Evolutionary conservation across 2,329 filamentous ascomycete species (phyloP).

Genomic region (Phaeoacremonium minimum): DNA sequence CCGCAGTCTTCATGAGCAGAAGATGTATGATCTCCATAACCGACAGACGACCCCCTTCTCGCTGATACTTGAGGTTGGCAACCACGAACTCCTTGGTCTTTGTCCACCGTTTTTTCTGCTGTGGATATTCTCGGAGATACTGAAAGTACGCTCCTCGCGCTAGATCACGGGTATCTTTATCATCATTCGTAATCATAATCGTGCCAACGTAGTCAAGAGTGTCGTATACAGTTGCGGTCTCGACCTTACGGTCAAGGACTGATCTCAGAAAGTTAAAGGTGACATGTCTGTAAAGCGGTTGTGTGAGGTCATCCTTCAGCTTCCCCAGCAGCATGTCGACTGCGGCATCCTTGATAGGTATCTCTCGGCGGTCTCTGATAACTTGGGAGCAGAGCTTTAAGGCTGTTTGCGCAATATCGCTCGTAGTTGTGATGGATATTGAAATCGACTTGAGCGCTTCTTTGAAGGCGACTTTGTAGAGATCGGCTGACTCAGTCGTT

Average conservation of each 20-base stretch:
- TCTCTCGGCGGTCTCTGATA: conserved; percentile 73
- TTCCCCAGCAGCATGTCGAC: conserved; percentile 79
- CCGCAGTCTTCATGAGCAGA: conserved; percentile 78
- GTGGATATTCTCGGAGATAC: conserved; percentile 91
- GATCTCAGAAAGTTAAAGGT: conserved; percentile 93
- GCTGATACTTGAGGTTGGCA: conserved; percentile 85
- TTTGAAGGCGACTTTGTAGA: conserved; percentile 73
- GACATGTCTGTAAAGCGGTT: conserved; percentile 86
- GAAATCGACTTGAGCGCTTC: conserved; percentile 83
- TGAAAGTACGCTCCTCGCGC: conserved; percentile 89
- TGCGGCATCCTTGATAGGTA: conserved; percentile 74
- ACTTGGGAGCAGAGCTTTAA: conserved; percentile 85
- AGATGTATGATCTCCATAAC: conserved; percentile 89
- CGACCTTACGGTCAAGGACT: conserved; percentile 77
- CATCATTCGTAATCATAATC: conserved; percentile 95
- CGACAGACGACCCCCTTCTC: conserved; percentile 82
- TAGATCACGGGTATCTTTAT: conserved; percentile 79
- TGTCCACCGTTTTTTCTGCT: conserved; percentile 81
- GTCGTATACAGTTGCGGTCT: conserved; percentile 87
- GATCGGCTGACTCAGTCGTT: conserved; percentile 58
- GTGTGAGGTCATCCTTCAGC: conserved; percentile 83
- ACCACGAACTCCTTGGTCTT: conserved; percentile 88
- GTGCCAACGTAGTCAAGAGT: conserved; percentile 82
- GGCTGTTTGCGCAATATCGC: conserved; percentile 80
- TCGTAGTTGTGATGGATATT: conserved; percentile 70